Evolutionary conservation across 768 basidiomycete species (phyloP).

Genomic region (Lepiota venenata): DNA sequence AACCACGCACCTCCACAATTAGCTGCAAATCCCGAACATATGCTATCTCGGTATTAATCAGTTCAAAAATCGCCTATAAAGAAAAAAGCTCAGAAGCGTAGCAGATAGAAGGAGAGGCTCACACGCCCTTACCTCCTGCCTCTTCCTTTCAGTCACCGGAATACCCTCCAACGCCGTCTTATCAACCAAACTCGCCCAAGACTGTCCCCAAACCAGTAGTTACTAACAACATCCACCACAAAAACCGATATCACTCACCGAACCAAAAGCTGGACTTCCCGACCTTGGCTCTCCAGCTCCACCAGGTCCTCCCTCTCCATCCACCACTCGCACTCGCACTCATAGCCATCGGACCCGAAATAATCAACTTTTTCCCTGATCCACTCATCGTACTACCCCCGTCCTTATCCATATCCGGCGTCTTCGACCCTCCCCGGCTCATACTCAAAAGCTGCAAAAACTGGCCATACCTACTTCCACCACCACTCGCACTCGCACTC

Average conservation of each 20-base stretch:
- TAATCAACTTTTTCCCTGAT: slow-evolving; percentile 39
- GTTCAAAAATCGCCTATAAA: slow-evolving; percentile 83
- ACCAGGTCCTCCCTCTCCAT: background rate
- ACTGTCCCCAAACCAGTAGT: slow-evolving; percentile 40
- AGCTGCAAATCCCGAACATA: slow-evolving; percentile 93
- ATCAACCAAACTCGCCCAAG: slow-evolving; percentile 93
- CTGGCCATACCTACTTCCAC: slow-evolving; percentile 38
- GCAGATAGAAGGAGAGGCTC: background rate
- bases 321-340: slow-evolving; percentile 9
- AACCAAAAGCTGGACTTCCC: slow-evolving; percentile 64
- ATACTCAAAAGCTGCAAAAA: slow-evolving; percentile 66
- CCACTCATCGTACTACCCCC: background rate
- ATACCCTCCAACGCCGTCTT: slow-evolving; percentile 80
- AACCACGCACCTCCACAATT: slow-evolving; percentile 70
- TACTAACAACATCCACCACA: background rate
- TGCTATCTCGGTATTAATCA: slow-evolving; percentile 85
- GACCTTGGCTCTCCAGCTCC: slow-evolving; percentile 32
- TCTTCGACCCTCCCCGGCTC: slow-evolving; percentile 29
- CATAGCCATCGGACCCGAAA: slow-evolving; percentile 66
- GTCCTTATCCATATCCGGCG: slow-evolving; percentile 32
- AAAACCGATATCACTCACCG: slow-evolving; percentile 36
- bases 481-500: background rate
- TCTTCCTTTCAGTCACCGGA: slow-evolving; percentile 70
- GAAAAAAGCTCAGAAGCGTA: background rate
- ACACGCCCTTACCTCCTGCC: slow-evolving; percentile 69